phyloP scores from a whole-genome alignment of 805 yeast species.

The Teunomyces kruisii region DNA sequence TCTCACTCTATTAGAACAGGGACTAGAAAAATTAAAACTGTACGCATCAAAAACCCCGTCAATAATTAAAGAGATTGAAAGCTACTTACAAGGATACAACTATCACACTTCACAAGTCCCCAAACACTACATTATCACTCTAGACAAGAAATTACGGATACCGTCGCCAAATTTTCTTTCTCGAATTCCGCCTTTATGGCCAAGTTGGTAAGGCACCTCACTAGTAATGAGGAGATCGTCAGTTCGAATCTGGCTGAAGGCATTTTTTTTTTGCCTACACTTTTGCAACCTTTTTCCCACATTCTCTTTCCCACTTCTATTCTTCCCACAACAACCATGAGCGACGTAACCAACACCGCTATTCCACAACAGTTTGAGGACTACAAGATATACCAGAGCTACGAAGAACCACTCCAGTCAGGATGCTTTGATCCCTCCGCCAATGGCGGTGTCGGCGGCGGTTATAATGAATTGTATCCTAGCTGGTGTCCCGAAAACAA shows the following conservation, averaged over 20 bases:
- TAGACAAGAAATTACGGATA: too few relatives aligned
- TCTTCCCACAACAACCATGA: not conserved
- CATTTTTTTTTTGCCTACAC: constrained; percentile 2
- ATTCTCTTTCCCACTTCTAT: not conserved
- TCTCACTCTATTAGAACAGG: too few relatives aligned
- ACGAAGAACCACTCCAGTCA: constrained; percentile 5
- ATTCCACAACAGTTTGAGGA: not conserved
- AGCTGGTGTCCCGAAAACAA: constrained; percentile 16
- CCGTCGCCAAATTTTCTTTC: not conserved
- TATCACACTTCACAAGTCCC: too few relatives aligned
- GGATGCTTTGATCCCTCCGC: not conserved
- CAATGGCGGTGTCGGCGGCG: not conserved
- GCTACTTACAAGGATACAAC: too few relatives aligned
- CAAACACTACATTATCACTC: too few relatives aligned
- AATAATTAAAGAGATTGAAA: too few relatives aligned
- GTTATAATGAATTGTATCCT: not conserved
- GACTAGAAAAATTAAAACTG: too few relatives aligned
- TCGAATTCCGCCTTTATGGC: constrained; percentile 12
- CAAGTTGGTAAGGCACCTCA: constrained; percentile 17
- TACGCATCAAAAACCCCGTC: too few relatives aligned
- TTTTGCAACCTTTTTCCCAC: constrained; percentile 1
- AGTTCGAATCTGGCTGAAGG: constrained; percentile 16
- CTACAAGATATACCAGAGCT: constrained; percentile 6
- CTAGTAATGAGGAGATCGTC: constrained; percentile 17
- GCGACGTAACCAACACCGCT: not conserved